phyloP scores from a whole-genome alignment of 2,329 filamentous ascomycete species.

The Ascosphaera aggregata region DNA sequence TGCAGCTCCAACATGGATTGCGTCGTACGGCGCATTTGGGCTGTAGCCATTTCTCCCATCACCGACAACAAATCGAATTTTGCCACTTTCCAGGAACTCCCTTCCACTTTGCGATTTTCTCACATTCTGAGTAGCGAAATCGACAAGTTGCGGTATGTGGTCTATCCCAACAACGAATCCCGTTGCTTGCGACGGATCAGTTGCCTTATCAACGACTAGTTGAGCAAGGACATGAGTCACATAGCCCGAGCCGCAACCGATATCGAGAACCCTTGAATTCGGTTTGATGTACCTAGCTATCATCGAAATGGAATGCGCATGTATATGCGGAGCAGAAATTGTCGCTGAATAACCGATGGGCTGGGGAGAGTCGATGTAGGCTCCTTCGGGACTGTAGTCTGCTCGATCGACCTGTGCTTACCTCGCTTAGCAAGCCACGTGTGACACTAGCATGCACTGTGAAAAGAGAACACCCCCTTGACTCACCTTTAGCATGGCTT shows the following conservation, averaged over 20 bases:
- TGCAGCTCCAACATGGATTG: slow-evolving; percentile 84
- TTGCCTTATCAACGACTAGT: slow-evolving; percentile 26
- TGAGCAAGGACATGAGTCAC: slow-evolving; percentile 74
- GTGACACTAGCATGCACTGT: slow-evolving; percentile 2
- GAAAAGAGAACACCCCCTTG: not conserved
- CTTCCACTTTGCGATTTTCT: slow-evolving; percentile 34
- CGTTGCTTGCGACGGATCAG: slow-evolving; percentile 9
- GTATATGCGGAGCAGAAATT: slow-evolving; percentile 53
- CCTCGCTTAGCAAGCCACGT: not conserved
- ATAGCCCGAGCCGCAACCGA: slow-evolving; percentile 60
- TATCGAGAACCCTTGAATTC: slow-evolving; percentile 38
- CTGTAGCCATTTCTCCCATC: slow-evolving; percentile 49
- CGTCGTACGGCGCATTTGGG: slow-evolving; percentile 48
- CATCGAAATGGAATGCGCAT: slow-evolving; percentile 39
- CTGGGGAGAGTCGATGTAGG: slow-evolving; percentile 56
- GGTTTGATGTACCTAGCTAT: slow-evolving; percentile 34
- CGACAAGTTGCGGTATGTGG: slow-evolving; percentile 41
- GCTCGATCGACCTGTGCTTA: slow-evolving; percentile 53
- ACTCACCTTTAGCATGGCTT: slow-evolving; percentile 53
- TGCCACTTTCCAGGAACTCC: slow-evolving; percentile 36
- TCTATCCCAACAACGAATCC: slow-evolving; percentile 47
- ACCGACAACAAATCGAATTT: slow-evolving; percentile 47
- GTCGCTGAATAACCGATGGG: slow-evolving; percentile 43
- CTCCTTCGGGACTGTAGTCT: slow-evolving; percentile 47
- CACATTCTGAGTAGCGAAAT: slow-evolving; percentile 43